These are phyloP conservation scores for Inga laurina DNA, from an alignment of 306 rosid genomes.

Conservation along the genomic window DNA sequence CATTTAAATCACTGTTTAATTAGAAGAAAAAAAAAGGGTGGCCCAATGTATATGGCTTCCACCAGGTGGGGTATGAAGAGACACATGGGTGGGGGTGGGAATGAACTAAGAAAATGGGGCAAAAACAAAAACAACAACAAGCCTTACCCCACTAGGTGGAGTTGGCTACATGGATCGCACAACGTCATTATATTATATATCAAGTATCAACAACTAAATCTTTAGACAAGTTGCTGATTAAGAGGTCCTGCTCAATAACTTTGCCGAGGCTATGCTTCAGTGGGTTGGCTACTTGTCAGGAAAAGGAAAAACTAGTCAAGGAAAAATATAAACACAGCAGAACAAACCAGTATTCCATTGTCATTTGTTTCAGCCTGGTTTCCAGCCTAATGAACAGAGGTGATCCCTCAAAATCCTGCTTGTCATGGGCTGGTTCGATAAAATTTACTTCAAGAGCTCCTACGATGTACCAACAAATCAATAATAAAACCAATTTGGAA, in stretches of 20 bases:
- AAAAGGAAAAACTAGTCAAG: conserved; percentile 1
- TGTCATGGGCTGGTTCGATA: conserved; percentile 96
- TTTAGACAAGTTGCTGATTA: no score
- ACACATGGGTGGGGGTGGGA: no score
- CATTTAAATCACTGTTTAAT: background rate
- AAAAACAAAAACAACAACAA: no score
- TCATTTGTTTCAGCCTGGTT: conserved; percentile 78
- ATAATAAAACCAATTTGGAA: conserved; percentile 16
- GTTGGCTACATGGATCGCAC: no score
- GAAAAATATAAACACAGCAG: conserved; percentile 19
- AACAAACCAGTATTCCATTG: conserved; percentile 78
- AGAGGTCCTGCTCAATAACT: no score
- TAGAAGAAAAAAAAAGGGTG: background rate
- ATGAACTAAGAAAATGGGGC: no score
- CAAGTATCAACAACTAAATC: no score
- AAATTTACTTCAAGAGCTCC: conserved; percentile 96
- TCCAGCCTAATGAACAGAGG: conserved; percentile 72
- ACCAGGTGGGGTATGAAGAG: no score
- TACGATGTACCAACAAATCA: conserved; percentile 39
- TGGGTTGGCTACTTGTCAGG: background rate
- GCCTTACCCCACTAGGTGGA: no score
- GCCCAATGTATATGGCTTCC: no score
- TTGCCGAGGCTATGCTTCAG: background rate
- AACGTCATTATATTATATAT: no score
- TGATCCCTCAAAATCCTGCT: conserved; percentile 97